Percentiles rank a stretch among this genome's conserved stretches.
Evolutionary conservation across 371 early-diverging fungal species (phyloP).

Genomic region (Lichtheimia corymbifera): DNA sequence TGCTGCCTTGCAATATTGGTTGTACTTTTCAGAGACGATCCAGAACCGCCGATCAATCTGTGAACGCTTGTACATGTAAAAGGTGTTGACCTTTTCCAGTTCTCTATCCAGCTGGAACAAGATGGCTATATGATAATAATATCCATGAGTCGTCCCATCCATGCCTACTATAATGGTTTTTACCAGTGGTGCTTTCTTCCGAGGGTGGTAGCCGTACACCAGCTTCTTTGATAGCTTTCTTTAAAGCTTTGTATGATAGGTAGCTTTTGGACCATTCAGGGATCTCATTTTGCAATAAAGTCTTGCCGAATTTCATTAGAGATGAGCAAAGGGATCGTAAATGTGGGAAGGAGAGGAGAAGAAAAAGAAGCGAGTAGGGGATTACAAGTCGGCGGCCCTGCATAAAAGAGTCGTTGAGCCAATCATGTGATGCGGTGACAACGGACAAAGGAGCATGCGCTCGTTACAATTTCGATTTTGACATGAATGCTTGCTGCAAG

Average conservation of each 20-base stretch:
- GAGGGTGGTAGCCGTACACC: conserved; percentile 33
- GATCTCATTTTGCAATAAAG: conserved; percentile 59
- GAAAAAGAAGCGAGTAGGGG: too few species aligned
- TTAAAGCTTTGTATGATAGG: conserved; percentile 66
- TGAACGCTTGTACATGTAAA: conserved; percentile 61
- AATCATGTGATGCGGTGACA: too few species aligned
- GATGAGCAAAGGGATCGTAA: neutral
- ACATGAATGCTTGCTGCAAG: neutral
- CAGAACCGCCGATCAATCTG: conserved; percentile 64
- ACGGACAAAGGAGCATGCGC: too few species aligned
- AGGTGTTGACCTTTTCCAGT: conserved; percentile 68
- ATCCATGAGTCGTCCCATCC: neutral
- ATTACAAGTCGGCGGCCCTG: too few species aligned
- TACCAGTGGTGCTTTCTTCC: conserved; percentile 48
- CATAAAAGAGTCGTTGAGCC: too few species aligned
- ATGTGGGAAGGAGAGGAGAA: too few species aligned
- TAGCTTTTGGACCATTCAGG: conserved; percentile 76
- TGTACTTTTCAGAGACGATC: conserved; percentile 60
- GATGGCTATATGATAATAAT: conserved; percentile 53
- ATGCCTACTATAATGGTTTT: neutral
- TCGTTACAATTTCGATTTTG: neutral
- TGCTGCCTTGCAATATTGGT: conserved; percentile 21
- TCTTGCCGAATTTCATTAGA: conserved; percentile 76
- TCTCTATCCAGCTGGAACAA: conserved; percentile 68
- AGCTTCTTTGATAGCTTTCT: conserved; percentile 64